Evolutionary conservation across 2,329 filamentous ascomycete species (phyloP).

Genomic region (Diplodia mutila): DNA sequence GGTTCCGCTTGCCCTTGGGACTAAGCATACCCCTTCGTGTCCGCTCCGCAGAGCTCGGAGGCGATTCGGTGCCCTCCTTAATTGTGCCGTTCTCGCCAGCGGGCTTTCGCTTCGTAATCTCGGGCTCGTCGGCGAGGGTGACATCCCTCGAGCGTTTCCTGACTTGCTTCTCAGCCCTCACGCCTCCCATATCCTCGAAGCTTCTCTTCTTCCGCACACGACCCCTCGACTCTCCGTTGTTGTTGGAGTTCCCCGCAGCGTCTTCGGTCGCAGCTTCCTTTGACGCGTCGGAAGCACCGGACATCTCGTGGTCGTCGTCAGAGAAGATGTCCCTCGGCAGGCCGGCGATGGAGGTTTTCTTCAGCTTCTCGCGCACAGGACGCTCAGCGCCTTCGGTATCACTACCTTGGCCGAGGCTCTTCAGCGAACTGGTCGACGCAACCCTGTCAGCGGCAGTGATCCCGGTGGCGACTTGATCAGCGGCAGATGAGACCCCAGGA

Average conservation of each 20-base stretch:
- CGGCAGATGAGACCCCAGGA: constrained; percentile 28
- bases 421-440: constrained; percentile 29
- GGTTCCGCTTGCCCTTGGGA: constrained; percentile 55
- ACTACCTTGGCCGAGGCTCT: constrained; percentile 39
- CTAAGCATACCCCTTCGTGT: constrained; percentile 38
- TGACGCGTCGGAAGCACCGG: constrained; percentile 28
- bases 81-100: constrained; percentile 38
- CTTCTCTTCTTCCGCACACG: constrained; percentile 51
- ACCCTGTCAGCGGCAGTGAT: constrained; percentile 28
- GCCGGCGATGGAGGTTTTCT: constrained; percentile 63
- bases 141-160: constrained; percentile 55
- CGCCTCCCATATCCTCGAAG: constrained; percentile 49
- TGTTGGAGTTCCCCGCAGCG: background rate
- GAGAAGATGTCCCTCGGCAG: background rate
- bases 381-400: constrained; percentile 57
- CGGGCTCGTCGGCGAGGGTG: constrained; percentile 28
- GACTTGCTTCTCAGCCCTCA: constrained; percentile 45
- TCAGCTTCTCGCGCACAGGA: constrained; percentile 63
- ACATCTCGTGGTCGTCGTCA: constrained; percentile 29
- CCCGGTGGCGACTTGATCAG: constrained; percentile 7
- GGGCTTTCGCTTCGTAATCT: constrained; percentile 35
- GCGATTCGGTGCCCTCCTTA: constrained; percentile 29
- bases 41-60: constrained; percentile 24
- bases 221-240: constrained; percentile 10
- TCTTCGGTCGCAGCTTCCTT: background rate